Evolutionary conservation across 2,329 filamentous ascomycete genomes (phyloP).

Genomic region (Graphilbum fragrans): DNA sequence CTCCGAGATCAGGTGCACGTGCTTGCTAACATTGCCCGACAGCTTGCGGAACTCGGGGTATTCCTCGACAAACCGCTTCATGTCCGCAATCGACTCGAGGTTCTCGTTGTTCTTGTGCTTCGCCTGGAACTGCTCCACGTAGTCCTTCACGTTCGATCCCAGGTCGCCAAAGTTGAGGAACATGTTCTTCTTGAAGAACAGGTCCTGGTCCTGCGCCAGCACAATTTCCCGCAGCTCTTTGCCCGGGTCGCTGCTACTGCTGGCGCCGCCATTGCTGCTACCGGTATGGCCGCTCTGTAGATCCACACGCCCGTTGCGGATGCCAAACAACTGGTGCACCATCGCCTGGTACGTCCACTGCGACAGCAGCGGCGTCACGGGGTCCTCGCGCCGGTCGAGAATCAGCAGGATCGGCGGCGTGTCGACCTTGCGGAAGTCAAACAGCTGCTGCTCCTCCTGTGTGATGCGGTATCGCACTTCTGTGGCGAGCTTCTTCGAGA

Average conservation of each 20-base stretch:
- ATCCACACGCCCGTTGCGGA: conserved; percentile 89
- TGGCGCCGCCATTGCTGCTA: conserved; percentile 27
- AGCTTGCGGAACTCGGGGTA: conserved; percentile 96
- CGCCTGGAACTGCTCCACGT: conserved; percentile 94
- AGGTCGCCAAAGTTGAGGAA: conserved; percentile 95
- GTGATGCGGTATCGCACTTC: conserved; percentile 89
- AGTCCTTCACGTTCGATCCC: conserved; percentile 93
- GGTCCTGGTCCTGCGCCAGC: conserved; percentile 90
- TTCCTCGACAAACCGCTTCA: conserved; percentile 99
- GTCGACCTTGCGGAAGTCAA: conserved; percentile 90
- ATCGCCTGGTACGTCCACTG: conserved; percentile 99
- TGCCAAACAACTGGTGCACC: conserved; percentile 92
- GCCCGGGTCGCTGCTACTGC: conserved; percentile 33
- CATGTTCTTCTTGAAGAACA: conserved; percentile 99
- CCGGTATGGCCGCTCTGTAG: conserved; percentile 60
- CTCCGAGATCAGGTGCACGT: conserved; percentile 91
- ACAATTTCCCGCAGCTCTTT: conserved; percentile 90
- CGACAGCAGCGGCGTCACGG: conserved; percentile 83
- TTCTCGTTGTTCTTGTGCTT: conserved; percentile 96
- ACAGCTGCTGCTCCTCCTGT: conserved; percentile 91
- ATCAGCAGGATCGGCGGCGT: conserved; percentile 88
- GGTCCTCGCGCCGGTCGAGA: conserved; percentile 84
- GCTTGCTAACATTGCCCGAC: conserved; percentile 96
- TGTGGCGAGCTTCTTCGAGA: conserved; percentile 86
- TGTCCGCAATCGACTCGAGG: conserved; percentile 93